Conservation (phyloP, 257 asterid genomes). For the Parsonsia alboflavescens region DNA sequence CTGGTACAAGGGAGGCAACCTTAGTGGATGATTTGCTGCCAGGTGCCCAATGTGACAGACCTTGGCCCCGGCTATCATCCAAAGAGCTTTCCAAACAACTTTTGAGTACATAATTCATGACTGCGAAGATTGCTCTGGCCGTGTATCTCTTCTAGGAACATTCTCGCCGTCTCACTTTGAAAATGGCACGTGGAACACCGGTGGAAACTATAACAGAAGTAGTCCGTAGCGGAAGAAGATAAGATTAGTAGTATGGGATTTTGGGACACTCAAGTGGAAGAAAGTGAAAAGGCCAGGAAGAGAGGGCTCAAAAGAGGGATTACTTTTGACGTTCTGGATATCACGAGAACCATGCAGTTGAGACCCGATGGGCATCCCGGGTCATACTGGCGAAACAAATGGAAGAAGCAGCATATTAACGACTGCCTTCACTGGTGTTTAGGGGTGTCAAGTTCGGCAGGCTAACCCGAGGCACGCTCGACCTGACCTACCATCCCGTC, state of each 20-base stretch:
- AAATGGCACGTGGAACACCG: slow-evolving; percentile 38
- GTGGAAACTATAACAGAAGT: slow-evolving; percentile 39
- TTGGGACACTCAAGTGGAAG: slow-evolving; percentile 31
- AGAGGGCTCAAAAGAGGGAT: slow-evolving; percentile 15
- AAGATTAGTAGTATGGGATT: slow-evolving; percentile 9
- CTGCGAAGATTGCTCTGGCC: slow-evolving; percentile 27
- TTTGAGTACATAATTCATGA: slow-evolving; percentile 25
- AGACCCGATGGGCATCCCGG: slow-evolving; percentile 48
- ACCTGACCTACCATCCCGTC: too few relatives aligned
- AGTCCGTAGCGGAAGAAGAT: slow-evolving; percentile 27
- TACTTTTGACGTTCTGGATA: slow-evolving; percentile 30
- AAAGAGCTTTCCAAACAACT: slow-evolving; percentile 28
- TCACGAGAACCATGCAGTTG: slow-evolving; percentile 35
- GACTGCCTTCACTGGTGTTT: slow-evolving; percentile 53
- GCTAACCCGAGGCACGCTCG: too few relatives aligned
- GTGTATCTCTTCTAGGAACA: slow-evolving; percentile 28
- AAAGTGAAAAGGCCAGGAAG: slow-evolving; percentile 23
- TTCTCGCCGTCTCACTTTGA: slow-evolving; percentile 44
- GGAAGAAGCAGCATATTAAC: slow-evolving; percentile 32
- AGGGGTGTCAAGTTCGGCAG: too few relatives aligned
- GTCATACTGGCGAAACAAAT: slow-evolving; percentile 24
- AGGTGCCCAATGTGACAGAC: slow-evolving; percentile 24
- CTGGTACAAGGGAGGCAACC: slow-evolving; percentile 20
- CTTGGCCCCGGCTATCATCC: slow-evolving; percentile 31
- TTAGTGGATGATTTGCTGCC: slow-evolving; percentile 40